A percentile compares a stretch with the other conserved stretches of the same genome.
These are phyloP conservation scores for Taxawa tesnikishii DNA, from an alignment of 2,329 filamentous ascomycete species.

Conservation along the genomic window DNA sequence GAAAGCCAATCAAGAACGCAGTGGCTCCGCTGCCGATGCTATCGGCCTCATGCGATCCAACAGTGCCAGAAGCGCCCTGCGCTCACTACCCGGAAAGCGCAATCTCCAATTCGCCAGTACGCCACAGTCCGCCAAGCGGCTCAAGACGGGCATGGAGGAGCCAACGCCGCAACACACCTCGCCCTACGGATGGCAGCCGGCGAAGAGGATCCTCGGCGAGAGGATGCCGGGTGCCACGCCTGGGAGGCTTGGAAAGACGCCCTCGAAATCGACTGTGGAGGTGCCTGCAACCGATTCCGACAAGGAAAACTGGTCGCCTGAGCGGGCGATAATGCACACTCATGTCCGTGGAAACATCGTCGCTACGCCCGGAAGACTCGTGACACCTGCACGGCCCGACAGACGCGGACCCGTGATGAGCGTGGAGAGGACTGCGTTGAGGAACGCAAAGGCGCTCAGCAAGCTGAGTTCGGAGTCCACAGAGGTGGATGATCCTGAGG, in stretches of 20 bases:
- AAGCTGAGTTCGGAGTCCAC: not conserved
- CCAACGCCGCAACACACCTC: constrained; percentile 19
- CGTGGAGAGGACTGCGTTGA: not conserved
- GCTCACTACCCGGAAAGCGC: constrained; percentile 50
- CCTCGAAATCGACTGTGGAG: constrained; percentile 23
- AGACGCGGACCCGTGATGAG: not conserved
- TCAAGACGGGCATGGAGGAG: constrained; percentile 32
- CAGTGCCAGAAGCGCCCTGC: constrained; percentile 41
- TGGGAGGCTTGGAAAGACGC: constrained; percentile 16
- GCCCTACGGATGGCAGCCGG: constrained; percentile 2
- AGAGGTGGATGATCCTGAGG: constrained; percentile 24
- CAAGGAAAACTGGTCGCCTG: constrained; percentile 80
- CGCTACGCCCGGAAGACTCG: not conserved
- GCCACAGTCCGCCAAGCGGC: constrained; percentile 17
- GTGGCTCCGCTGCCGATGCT: constrained; percentile 66
- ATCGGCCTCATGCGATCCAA: constrained; percentile 70
- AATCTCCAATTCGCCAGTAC: constrained; percentile 30
- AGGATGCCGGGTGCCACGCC: constrained; percentile 1
- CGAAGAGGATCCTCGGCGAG: not conserved
- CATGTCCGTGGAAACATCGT: not conserved
- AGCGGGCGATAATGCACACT: constrained; percentile 18
- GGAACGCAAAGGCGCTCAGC: not conserved
- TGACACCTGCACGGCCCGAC: not conserved
- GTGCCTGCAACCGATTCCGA: constrained; percentile 63
- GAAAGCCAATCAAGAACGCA: constrained; percentile 70